A percentile compares a stretch with the other conserved stretches of the same genome.
These are phyloP conservation scores for Rhinocladiella similis DNA, from an alignment of 2,329 filamentous ascomycete species.

Conservation along the genomic window DNA sequence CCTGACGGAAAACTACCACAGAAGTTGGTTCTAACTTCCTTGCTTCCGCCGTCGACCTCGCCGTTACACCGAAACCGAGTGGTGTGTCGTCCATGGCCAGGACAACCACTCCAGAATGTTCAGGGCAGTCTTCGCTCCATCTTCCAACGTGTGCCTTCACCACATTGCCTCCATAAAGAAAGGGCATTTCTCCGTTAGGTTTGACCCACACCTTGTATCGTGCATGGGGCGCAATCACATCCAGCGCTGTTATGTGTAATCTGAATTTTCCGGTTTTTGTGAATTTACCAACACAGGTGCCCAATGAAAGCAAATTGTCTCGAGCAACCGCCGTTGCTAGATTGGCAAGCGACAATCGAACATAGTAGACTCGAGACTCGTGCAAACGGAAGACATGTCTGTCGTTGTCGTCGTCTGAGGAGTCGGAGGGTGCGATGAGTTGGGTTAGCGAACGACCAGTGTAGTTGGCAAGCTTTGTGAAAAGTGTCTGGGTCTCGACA, in stretches of 20 bases:
- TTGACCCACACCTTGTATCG: conserved; percentile 98
- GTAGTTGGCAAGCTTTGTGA: conserved; percentile 92
- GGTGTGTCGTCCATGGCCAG: conserved; percentile 90
- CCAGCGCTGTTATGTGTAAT: conserved; percentile 87
- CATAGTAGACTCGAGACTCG: conserved; percentile 85
- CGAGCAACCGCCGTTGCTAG: conserved; percentile 82
- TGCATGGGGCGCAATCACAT: conserved; percentile 85
- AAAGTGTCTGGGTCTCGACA: conserved; percentile 65
- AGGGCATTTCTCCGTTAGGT: conserved; percentile 95
- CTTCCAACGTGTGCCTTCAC: conserved; percentile 79
- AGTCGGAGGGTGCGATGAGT: conserved; percentile 72
- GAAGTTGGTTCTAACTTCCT: conserved; percentile 85
- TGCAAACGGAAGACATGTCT: conserved; percentile 85
- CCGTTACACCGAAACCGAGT: conserved; percentile 84
- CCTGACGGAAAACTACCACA: conserved; percentile 85
- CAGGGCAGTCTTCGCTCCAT: conserved; percentile 88
- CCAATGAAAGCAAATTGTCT: conserved; percentile 80
- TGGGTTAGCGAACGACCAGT: conserved; percentile 83
- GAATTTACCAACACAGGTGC: conserved; percentile 90
- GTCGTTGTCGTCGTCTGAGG: conserved; percentile 66
- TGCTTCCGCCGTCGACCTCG: conserved; percentile 81
- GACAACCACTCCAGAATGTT: conserved; percentile 89
- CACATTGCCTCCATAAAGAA: conserved; percentile 89
- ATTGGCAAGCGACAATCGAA: conserved; percentile 85
- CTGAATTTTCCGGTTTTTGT: conserved; percentile 96